These are phyloP conservation scores for Russula sp. DNA, from an alignment of 768 basidiomycete species.

Conservation along the genomic window DNA sequence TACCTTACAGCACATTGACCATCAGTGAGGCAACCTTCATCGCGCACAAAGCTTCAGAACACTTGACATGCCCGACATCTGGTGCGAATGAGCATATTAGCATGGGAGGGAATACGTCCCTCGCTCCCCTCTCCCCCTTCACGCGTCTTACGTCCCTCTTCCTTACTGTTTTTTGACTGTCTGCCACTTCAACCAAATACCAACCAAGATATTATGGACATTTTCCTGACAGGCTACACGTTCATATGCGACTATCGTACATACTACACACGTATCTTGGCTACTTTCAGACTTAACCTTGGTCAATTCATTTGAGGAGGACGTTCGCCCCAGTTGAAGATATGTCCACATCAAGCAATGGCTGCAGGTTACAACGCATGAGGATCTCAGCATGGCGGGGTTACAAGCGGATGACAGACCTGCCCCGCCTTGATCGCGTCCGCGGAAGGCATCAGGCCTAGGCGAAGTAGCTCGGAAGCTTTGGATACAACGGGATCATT, in stretches of 20 bases:
- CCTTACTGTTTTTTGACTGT: not conserved
- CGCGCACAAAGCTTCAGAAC: too few species aligned
- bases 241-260: not conserved
- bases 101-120: too few species aligned
- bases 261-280: not conserved
- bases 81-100: too few species aligned
- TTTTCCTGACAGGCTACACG: not conserved
- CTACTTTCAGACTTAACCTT: not conserved
- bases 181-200: too few species aligned
- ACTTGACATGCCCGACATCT: too few species aligned
- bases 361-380: conserved; percentile 19
- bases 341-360: conserved; percentile 29
- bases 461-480: conserved; percentile 67
- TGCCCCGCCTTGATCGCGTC: conserved; percentile 69
- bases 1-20: too few species aligned
- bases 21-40: too few species aligned
- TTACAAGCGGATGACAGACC: conserved; percentile 33
- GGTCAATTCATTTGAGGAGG: not conserved
- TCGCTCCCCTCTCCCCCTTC: too few species aligned
- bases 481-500: conserved; percentile 75
- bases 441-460: conserved; percentile 74
- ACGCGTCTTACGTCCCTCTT: too few species aligned
- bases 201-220: too few species aligned
- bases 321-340: conserved; percentile 22
- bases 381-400: not conserved